These are phyloP conservation scores for Oryza glaberrima DNA, from an alignment of 176 grass and related monocot species.

Conservation along the genomic window DNA sequence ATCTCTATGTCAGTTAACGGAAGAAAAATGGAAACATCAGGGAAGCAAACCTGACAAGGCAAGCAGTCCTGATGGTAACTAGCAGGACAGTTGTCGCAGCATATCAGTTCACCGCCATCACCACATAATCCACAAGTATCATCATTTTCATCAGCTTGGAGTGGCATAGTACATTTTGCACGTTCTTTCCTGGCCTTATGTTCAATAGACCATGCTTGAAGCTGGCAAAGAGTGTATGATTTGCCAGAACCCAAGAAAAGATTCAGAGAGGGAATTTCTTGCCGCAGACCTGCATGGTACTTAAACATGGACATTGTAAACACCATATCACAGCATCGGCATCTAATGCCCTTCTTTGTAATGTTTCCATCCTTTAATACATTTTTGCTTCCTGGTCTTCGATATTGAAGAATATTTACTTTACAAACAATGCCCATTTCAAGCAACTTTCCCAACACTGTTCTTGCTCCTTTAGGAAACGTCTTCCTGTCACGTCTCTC, in stretches of 20 bases:
- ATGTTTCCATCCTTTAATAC: constrained; percentile 75
- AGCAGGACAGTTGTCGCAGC: constrained; percentile 91
- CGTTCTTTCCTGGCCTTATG: constrained; percentile 64
- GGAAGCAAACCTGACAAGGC: constrained; percentile 68
- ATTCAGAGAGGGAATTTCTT: constrained; percentile 63
- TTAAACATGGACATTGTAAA: constrained; percentile 79
- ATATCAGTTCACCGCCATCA: constrained; percentile 89
- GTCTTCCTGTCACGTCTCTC: constrained; percentile 37
- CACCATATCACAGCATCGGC: constrained; percentile 63
- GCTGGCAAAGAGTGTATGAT: constrained; percentile 72
- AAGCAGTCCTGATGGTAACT: constrained; percentile 83
- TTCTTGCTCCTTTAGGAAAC: constrained; percentile 60
- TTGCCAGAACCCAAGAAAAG: constrained; percentile 81
- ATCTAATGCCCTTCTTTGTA: constrained; percentile 65
- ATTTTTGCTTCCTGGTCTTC: constrained; percentile 49
- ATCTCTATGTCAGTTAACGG: constrained; percentile 25
- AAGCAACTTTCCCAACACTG: constrained; percentile 67
- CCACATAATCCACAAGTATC: constrained; percentile 79
- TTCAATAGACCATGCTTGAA: constrained; percentile 87
- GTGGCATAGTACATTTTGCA: constrained; percentile 47
- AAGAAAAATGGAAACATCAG: constrained; percentile 26
- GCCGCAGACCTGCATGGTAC: constrained; percentile 56
- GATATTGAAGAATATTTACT: constrained; percentile 64
- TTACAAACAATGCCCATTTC: constrained; percentile 62
- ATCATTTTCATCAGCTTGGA: constrained; percentile 71